Percentiles rank a stretch among this genome's conserved stretches.
Conservation (phyloP, 2,329 filamentous ascomycete species). For the Rasamsonia emersonii region DNA sequence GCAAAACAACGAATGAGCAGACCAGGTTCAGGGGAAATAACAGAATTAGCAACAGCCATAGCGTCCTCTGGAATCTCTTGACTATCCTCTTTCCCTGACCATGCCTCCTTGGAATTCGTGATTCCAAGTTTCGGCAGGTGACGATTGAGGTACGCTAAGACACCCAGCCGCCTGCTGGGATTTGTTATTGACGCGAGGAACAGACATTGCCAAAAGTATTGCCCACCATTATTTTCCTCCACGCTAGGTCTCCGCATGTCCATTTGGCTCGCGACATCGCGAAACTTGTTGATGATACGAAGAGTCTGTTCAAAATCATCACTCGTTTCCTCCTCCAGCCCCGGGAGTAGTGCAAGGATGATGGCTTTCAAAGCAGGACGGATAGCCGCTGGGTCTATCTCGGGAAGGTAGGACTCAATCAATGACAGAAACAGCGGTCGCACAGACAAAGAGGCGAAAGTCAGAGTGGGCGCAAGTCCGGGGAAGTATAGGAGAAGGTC, state of each 20-base stretch:
- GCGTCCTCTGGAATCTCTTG: slow-evolving; percentile 18
- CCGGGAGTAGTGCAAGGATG: slow-evolving; percentile 79
- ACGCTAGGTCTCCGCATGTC: slow-evolving; percentile 42
- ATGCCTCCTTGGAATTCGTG: slow-evolving; percentile 22
- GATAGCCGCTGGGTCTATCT: slow-evolving; percentile 60
- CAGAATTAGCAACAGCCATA: slow-evolving; percentile 32
- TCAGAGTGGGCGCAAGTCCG: slow-evolving; percentile 77
- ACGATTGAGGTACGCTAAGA: slow-evolving; percentile 75
- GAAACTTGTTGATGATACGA: slow-evolving; percentile 68
- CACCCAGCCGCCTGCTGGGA: slow-evolving; percentile 72
- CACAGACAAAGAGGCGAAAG: slow-evolving; percentile 89
- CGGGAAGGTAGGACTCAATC: slow-evolving; percentile 70
- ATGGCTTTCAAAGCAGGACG: slow-evolving; percentile 85
- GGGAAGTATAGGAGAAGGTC: slow-evolving; percentile 86
- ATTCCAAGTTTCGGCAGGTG: slow-evolving; percentile 63
- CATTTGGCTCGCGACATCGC: slow-evolving; percentile 48
- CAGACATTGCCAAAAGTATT: slow-evolving; percentile 97
- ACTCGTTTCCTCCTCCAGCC: slow-evolving; percentile 89
- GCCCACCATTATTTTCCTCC: slow-evolving; percentile 55
- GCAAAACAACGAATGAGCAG: slow-evolving; percentile 85
- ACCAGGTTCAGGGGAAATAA: slow-evolving; percentile 73
- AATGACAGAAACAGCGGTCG: slow-evolving; percentile 77
- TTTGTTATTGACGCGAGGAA: slow-evolving; percentile 91
- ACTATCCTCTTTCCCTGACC: slow-evolving; percentile 20
- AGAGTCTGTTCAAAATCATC: slow-evolving; percentile 92